Evolutionary conservation across 805 yeast species (phyloP), one percentile per base, ranked within the genome.

Genomic region (Zygosaccharomyces siamensis): DNA sequence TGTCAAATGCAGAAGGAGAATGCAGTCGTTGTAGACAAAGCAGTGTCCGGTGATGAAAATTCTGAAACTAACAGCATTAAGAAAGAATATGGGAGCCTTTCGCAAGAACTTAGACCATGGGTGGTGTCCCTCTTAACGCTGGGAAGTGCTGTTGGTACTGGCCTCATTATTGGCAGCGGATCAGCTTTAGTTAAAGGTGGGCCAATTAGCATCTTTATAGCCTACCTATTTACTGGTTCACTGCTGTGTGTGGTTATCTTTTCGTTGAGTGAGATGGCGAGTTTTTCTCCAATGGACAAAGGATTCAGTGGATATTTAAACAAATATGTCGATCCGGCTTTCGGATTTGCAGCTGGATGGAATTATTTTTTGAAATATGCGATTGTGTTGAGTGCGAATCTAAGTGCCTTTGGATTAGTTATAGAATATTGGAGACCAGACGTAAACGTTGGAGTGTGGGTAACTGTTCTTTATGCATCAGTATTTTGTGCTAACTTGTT

Each of bases 121-220:
- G 47, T 44, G 12, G 42, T 44, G n/a, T 44, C 42, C 36, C 42
- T 44, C 5, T 11, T 44, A 28, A 44, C 42, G 35, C 42, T 44
- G 12, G 47, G 42, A 12, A 36, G 85, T 39, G 73, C 79, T 37
- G 77, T 80, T 39, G 86, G 84, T 37, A 76, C 82, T 12, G 84
- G 84, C 50, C 66, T 79, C 47, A 79, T 80, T 54, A 72, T 80
- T 47, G 83, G 83, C 45, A 64, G 76, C 7, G 83, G 84, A 10
- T 62, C 67, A 16, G 72, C 80, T 1, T 71, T 80, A 51, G 59
- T 64, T 11, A 63, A 62, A 10, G 78, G 78, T 49, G 84, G 83
- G 1, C 81, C 83, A 0, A 82, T 70, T 6, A 66, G 70, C 12
- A 48, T 70, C 30, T 67, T 80, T 38, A 68, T 78, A 24, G 76